Evolutionary conservation across 2,329 filamentous ascomycete genomes (phyloP).

Genomic region (Fusarium gaditjirri): DNA sequence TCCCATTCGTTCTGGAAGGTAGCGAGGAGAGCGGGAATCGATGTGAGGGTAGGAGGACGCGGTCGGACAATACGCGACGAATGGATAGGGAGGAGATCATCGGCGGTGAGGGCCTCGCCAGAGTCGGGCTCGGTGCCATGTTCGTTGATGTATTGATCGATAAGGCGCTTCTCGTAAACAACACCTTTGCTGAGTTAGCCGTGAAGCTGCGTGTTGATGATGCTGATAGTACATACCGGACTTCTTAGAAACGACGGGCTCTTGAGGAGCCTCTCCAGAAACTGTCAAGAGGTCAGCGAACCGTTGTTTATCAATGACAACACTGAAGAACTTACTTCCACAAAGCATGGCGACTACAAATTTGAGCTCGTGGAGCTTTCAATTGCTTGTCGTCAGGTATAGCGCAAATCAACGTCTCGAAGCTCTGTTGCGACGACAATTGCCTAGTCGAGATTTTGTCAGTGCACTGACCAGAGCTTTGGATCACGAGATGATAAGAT

Average conservation of each 20-base stretch:
- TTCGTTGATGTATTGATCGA: conserved; percentile 94
- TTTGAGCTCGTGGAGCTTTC: conserved; percentile 43
- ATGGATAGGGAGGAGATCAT: conserved; percentile 91
- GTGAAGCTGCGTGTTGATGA: conserved; percentile 8
- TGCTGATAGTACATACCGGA: conserved; percentile 71
- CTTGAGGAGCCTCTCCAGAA: conserved; percentile 94
- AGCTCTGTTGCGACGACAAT: conserved; percentile 43
- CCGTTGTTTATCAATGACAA: neutral
- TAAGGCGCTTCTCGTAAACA: conserved; percentile 93
- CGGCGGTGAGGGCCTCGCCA: conserved; percentile 81
- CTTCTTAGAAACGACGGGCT: conserved; percentile 94
- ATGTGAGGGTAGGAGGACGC: conserved; percentile 91
- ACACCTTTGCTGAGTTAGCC: conserved; percentile 67
- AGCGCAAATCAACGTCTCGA: conserved; percentile 38
- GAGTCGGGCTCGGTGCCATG: conserved; percentile 92
- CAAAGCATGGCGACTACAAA: conserved; percentile 57
- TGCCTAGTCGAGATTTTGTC: conserved; percentile 47
- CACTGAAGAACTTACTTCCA: conserved; percentile 52
- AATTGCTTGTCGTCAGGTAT: conserved; percentile 45
- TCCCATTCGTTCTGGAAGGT: conserved; percentile 99
- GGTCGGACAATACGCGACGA: conserved; percentile 85
- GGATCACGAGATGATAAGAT: conserved; percentile 48
- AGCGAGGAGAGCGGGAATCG: conserved; percentile 91
- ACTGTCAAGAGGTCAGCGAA: conserved; percentile 64
- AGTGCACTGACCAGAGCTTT: conserved; percentile 45